Evolutionary conservation across 768 basidiomycete genomes (phyloP).

Genomic region (Serendipita indica): DNA sequence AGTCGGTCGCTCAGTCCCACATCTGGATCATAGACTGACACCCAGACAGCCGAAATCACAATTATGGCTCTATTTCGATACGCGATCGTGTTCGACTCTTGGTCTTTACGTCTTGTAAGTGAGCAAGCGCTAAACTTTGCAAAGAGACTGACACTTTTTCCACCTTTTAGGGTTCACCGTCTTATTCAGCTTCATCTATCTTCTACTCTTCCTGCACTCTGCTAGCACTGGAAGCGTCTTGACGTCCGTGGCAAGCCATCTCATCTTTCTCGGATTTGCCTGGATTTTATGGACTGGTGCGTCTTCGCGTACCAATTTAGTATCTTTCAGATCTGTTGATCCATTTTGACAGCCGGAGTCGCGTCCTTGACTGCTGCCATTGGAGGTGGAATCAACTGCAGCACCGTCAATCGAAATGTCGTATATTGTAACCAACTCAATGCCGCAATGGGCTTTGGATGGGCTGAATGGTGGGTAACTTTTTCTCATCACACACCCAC

Average conservation of each 20-base stretch:
- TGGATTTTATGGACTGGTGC: background rate
- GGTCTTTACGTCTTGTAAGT: constrained; percentile 42
- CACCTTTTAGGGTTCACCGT: constrained; percentile 41
- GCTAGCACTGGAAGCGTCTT: constrained; percentile 33
- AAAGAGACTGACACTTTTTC: background rate
- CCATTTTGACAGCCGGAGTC: constrained; percentile 60
- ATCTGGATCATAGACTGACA: too few relatives aligned
- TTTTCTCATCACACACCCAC: background rate
- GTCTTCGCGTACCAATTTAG: background rate
- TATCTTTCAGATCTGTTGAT: too few relatives aligned
- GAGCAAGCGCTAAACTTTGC: background rate
- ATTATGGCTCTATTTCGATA: constrained; percentile 34
- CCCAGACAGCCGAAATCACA: constrained; percentile 21
- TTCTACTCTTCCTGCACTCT: constrained; percentile 39
- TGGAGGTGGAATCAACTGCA: constrained; percentile 60
- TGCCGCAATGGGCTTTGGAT: constrained; percentile 54
- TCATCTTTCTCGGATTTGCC: constrained; percentile 38
- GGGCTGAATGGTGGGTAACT: constrained; percentile 49
- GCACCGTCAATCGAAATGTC: constrained; percentile 28
- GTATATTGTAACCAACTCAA: constrained; percentile 64
- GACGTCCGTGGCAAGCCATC: constrained; percentile 49
- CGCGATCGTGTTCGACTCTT: constrained; percentile 52
- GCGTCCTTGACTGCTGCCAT: constrained; percentile 51
- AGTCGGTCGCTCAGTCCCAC: constrained; percentile 20
- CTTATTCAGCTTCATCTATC: constrained; percentile 35